Base-by-base conservation (phyloP, 148 eudicot genomes). In the Vaccinium macrocarpon region DNA sequence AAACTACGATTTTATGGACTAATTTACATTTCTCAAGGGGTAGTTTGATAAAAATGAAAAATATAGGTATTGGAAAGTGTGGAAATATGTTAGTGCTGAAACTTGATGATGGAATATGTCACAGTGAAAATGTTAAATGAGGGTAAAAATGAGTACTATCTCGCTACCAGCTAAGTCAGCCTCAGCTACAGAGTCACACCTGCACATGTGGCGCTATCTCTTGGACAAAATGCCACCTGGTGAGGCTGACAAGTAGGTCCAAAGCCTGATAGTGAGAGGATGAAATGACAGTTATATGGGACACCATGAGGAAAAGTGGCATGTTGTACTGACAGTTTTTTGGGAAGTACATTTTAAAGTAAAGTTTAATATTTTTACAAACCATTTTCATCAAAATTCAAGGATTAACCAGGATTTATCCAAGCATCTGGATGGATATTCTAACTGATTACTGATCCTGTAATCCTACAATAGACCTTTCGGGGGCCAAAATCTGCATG, bases 191-290 rank as follows among this genome's bases (percentile, higher is more conserved):
- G n/a, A 16, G 49, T 32, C 16, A 23, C 49, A 72, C 3, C 11
- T 32, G 0, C 76, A 35, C 8, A 18, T 8, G 4, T 72, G 76
- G 8, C n/a, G 49, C 48, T 72, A 1, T 68, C 49, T 72, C 48
- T 72, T 72, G 76, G 76, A 32, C 19, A 15, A 72, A 23, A 16
- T 32, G 76, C 49, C 49, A 72, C 50, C 76, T 72, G n/a, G 15
- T 18, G 49, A 72, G 50, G 76, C n/a, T 2, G 49, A 72, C 18
- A 35, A 0, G 18, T 35, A 29, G 74, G 74, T 14, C 49, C 76
- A 35, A 71, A 71, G 49, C 76, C 76, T 71, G 76, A 71, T 21
- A 14, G n/a, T 71, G 76, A 71, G 48, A 15, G n/a, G 49, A 72
- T 72, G 50, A 35, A 16, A 38, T 72, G 48, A 18, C 49, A 15